Evolutionary conservation across 805 yeast species (phyloP), one percentile per base, ranked within the genome.

Genomic region (Cyberlindnera misumaiensis): DNA sequence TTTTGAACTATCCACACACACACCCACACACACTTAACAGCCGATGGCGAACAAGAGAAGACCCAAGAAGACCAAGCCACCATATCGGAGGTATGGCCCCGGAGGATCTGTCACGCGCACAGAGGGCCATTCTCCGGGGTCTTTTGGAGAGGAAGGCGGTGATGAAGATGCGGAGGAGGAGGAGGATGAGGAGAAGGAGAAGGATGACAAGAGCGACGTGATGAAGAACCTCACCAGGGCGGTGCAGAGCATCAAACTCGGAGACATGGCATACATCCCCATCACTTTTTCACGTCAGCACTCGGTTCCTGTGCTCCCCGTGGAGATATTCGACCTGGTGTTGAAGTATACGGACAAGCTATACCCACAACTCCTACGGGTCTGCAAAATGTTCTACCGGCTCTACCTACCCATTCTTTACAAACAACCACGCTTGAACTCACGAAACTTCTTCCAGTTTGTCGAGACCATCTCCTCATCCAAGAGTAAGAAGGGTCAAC

Each of bases 31-130:
- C 13, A 9, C 24, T 31, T 26, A 14, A 22, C 6, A 22, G 11
- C 39, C 14, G 8, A 88, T 88, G 80, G 96, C 88, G 26, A 88
- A 88, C 62, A 88, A 87, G 60, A 64, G 89, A 53, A 73, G 97
- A 58, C 88, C 96, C 10, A 83, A 82, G 68, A 83, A 88, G 68
- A 67, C 73, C 34, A 78, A 80, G 45, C 87, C 88, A 40, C 88
- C 89, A 5, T 88, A 84, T 62, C 72, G 78, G 59, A 73, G 80
- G 59, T 86, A 85, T 58, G 87, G 74, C 8, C 76, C 72, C 9
- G 68, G 67, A 8, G 24, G 24, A 8, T 20, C 24, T 20, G 24
- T 20, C 24, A 53, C 46, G n/a, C n/a, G n/a, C n/a, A n/a, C n/a
- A n/a, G n/a, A n/a, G n/a, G n/a, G n/a, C n/a, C n/a, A 7, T 50